These are phyloP conservation scores for Vitis hybrid DNA, from an alignment of 177 flowering plant species.

Conservation along the genomic window DNA sequence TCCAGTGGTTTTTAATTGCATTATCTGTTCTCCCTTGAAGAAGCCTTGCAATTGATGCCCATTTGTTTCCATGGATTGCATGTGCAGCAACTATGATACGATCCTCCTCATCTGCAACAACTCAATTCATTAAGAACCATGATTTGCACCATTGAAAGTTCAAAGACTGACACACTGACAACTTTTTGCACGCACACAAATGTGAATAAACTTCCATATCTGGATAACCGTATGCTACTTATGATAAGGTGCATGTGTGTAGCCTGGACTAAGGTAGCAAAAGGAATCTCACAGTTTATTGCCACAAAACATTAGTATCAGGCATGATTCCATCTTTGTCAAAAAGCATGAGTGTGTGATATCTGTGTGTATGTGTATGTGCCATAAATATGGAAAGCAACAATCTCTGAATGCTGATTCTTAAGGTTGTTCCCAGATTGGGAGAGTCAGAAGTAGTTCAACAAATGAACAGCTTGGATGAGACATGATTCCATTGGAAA, in stretches of 20 bases:
- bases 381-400: neutral
- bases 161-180: neutral
- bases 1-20: slow-evolving; percentile 85
- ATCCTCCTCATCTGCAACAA: slow-evolving; percentile 75
- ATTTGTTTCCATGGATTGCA: slow-evolving; percentile 73
- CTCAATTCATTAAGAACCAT: neutral
- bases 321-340: neutral
- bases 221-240: neutral
- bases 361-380: neutral
- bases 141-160: neutral
- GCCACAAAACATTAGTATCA: neutral
- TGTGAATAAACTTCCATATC: neutral
- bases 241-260: neutral
- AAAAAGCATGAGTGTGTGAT: neutral
- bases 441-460: neutral
- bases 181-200: neutral
- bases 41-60: slow-evolving; percentile 73
- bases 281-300: neutral
- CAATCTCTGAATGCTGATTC: neutral
- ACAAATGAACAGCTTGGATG: neutral
- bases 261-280: neutral
- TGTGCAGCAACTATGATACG: slow-evolving; percentile 59
- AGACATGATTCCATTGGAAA: neutral
- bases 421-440: neutral
- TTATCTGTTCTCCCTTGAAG: slow-evolving; percentile 78